Conservation (phyloP, 495 filamentous ascomycete species). For the Cetradonia linearis region DNA sequence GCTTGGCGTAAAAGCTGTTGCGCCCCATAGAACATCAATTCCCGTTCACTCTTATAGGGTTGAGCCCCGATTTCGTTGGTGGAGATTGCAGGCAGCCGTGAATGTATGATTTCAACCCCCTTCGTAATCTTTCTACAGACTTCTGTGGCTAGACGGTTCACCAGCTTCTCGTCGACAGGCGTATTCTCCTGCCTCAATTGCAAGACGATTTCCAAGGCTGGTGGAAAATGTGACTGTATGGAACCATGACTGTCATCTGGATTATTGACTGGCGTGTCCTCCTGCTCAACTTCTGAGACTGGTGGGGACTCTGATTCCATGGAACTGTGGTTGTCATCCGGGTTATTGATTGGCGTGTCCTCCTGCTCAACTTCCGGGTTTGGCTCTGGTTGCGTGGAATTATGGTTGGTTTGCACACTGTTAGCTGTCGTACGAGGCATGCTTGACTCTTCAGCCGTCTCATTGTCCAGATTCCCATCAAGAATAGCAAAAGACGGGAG, state of each 20-base stretch:
- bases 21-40: no score
- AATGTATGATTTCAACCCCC: background rate
- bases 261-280: no score
- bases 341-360: no score
- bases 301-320: background rate
- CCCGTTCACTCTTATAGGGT: no score
- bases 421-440: background rate
- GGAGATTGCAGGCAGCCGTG: no score
- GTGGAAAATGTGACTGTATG: no score
- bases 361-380: background rate
- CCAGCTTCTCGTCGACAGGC: background rate
- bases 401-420: background rate
- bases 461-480: background rate
- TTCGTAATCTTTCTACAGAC: background rate
- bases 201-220: no score
- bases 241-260: no score
- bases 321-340: no score
- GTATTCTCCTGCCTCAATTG: no score
- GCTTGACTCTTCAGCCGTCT: no score
- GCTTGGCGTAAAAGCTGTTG: background rate
- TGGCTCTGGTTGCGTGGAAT: background rate
- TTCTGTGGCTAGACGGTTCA: background rate
- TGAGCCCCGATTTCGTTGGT: no score
- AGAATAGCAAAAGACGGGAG: background rate
- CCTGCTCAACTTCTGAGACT: background rate